phyloP scores from a whole-genome alignment of 2,329 filamentous ascomycete species.

The Sclerotinia spermophila region DNA sequence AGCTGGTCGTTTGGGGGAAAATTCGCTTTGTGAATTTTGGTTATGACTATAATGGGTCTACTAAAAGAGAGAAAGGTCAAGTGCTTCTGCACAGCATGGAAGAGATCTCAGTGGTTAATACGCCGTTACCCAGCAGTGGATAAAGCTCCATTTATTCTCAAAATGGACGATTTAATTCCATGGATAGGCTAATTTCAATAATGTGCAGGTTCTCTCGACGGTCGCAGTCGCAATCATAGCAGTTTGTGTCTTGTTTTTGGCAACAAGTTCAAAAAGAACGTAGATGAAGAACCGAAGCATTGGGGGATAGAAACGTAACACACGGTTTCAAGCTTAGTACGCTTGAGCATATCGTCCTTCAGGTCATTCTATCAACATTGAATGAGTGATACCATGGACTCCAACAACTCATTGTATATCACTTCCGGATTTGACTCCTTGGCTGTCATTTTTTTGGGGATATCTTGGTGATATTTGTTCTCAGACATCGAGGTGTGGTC shows the following conservation, averaged over 20 bases:
- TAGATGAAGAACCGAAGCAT: constrained; percentile 8
- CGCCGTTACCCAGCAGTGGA: not conserved
- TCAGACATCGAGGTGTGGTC: constrained; percentile 86
- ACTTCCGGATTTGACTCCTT: constrained; percentile 77
- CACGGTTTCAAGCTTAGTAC: constrained; percentile 81
- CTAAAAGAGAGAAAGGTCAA: not conserved
- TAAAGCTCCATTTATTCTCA: not conserved
- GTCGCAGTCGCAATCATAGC: constrained; percentile 61
- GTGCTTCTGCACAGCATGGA: not conserved
- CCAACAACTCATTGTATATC: constrained; percentile 77
- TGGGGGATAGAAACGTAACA: constrained; percentile 12
- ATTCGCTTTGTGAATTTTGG: not conserved
- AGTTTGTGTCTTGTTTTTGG: constrained; percentile 61
- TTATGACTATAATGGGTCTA: not conserved
- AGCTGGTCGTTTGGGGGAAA: not conserved
- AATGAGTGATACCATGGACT: constrained; percentile 68
- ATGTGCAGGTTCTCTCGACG: constrained; percentile 55
- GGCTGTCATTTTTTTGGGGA: constrained; percentile 68
- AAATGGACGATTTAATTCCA: not conserved
- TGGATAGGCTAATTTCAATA: not conserved
- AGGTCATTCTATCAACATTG: constrained; percentile 73
- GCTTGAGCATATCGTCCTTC: constrained; percentile 81
- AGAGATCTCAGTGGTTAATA: not conserved
- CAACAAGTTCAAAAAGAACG: constrained; percentile 38
- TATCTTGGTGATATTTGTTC: constrained; percentile 84